These are phyloP conservation scores for Recurvomyces mirabilis DNA, from an alignment of 495 filamentous ascomycete species.

Conservation along the genomic window DNA sequence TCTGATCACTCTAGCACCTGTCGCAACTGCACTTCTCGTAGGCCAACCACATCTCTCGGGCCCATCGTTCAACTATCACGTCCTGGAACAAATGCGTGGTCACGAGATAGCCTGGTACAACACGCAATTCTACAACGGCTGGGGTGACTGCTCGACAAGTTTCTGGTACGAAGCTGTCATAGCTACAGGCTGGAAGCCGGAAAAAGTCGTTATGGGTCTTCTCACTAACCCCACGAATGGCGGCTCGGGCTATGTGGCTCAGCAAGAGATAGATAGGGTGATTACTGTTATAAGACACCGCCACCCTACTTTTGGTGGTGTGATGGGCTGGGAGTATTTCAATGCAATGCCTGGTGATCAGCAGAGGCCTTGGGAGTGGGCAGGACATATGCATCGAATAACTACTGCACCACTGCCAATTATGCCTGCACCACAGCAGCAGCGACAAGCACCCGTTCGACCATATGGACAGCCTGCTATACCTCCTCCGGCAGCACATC, in stretches of 20 bases:
- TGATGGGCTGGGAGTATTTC: conserved; percentile 40
- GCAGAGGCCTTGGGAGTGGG: conserved; percentile 28
- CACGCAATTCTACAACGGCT: conserved; percentile 37
- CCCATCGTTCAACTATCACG: conserved; percentile 30
- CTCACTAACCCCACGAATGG: conserved; percentile 30
- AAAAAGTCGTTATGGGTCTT: conserved; percentile 33
- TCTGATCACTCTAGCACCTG: conserved; percentile 35
- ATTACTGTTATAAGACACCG: conserved; percentile 18
- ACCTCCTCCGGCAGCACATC: conserved; percentile 17
- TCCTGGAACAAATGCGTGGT: conserved; percentile 27
- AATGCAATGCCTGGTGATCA: conserved; percentile 27
- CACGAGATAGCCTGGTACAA: conserved; percentile 35
- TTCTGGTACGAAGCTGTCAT: conserved; percentile 31
- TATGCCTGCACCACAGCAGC: conserved; percentile 7
- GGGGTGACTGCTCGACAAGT: conserved; percentile 28
- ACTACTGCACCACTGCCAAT: conserved; percentile 2
- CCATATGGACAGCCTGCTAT: conserved; percentile 9
- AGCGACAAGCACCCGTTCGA: conserved; percentile 12
- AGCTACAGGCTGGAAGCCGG: conserved; percentile 30
- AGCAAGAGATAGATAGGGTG: conserved; percentile 13
- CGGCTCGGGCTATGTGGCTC: conserved; percentile 29
- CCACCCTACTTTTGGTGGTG: conserved; percentile 33
- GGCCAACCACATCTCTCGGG: conserved; percentile 31
- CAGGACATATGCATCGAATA: conserved; percentile 14
- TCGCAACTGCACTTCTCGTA: conserved; percentile 33